Percentiles rank a stretch among this genome's conserved stretches.
Conservation (phyloP, 176 grass and related monocot species). For the Eremochloa ophiuroides region DNA sequence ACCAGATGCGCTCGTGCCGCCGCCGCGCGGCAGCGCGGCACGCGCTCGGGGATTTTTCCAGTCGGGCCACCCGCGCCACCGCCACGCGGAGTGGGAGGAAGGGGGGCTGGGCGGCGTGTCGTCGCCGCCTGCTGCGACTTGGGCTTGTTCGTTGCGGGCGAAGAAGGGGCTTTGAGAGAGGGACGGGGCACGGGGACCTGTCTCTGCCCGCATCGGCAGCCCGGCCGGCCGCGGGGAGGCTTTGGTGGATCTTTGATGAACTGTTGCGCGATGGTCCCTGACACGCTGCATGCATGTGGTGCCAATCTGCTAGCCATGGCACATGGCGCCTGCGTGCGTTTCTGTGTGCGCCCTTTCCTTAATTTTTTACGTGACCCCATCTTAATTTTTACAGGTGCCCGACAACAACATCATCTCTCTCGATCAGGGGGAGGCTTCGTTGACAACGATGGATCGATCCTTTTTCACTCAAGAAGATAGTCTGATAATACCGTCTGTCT, state of each 20-base stretch:
- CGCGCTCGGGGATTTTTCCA: not conserved
- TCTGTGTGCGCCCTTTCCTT: not conserved
- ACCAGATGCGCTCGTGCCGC: conserved; percentile 33
- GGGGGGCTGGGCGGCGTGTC: not conserved
- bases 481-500: not conserved
- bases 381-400: not conserved
- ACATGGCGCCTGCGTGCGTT: not conserved
- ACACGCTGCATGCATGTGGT: conserved; percentile 9
- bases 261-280: conserved; percentile 6
- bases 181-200: too few species aligned
- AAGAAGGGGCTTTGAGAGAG: not conserved
- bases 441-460: not conserved
- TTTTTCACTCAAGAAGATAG: not conserved
- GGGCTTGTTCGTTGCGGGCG: not conserved
- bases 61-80: too few species aligned
- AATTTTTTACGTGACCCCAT: not conserved
- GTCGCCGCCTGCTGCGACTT: not conserved
- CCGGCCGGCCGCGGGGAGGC: not conserved
- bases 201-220: too few species aligned
- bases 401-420: not conserved
- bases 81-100: too few species aligned
- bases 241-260: not conserved
- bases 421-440: not conserved
- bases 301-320: not conserved
- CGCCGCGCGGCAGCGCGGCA: not conserved